Evolutionary conservation across 345 rosid genomes (phyloP), one percentile per base, ranked within the genome.

Genomic region (Punica granatum): DNA sequence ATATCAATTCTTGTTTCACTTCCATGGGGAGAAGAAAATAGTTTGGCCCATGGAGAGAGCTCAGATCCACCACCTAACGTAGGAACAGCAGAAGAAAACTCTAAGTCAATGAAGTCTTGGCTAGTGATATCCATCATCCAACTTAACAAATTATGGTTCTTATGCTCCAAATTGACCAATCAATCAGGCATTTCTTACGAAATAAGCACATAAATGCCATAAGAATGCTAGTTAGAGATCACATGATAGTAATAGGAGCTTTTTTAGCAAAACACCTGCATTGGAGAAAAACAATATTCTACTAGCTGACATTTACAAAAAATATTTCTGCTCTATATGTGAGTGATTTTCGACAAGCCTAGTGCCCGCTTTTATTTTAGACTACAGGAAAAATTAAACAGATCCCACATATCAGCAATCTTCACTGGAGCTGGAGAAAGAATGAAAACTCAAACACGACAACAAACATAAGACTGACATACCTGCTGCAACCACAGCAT

Each of bases 401-500:
- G n/a, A 1, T 21, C 4, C 12, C 56, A 21, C 3, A 49, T 1
- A 21, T 12, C 18, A 15, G 56, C 3, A 49, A 49, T 23, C 28
- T 10, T 49, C n/a, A 51, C 30, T 7, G 58, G 23, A 51, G 58
- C 58, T 6, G 23, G 58, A 51, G 28, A n/a, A 4, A 5, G 23
- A 10, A n/a, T n/a, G 58, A 23, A 12, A 51, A 51, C 23, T 51
- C 58, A 51, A 51, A 7, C 28, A n/a, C 23, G 30, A 9, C 30
- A 51, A 51, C 28, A 77, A 25, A 66, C 35, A 13, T 15, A 43
- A 33, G 73, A 28, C n/a, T 23, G 70, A 79, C 87, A 90, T 79
- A 73, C 97, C 96, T 90, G 97, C 70, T 89, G 89, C 81, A 89
- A 74, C 98, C 97, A 93, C 64, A 97, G 98, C 70, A 89, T 77